Evolutionary conservation across 2,329 filamentous ascomycete genomes (phyloP).

Genomic region (Lomentospora prolificans): DNA sequence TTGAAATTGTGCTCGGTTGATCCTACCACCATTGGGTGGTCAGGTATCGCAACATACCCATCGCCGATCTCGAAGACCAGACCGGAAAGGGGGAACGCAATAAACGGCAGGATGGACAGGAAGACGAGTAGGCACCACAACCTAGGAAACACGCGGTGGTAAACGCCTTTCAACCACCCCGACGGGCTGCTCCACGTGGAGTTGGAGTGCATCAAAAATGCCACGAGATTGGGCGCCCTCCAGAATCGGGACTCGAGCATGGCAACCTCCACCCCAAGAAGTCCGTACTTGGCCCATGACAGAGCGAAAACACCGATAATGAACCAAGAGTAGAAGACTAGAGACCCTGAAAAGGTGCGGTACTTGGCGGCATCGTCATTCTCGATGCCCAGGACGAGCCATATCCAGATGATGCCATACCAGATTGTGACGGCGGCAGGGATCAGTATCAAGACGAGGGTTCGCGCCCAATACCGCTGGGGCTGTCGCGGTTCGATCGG

Average conservation of each 20-base stretch:
- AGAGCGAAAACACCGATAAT: slow-evolving; percentile 14
- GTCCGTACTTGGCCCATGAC: slow-evolving; percentile 12
- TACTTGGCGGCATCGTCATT: slow-evolving; percentile 9
- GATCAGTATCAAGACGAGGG: slow-evolving; percentile 8
- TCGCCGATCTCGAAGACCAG: slow-evolving; percentile 12
- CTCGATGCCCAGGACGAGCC: neutral
- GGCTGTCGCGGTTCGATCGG: neutral
- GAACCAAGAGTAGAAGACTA: slow-evolving; percentile 13
- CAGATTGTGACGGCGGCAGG: slow-evolving; percentile 6
- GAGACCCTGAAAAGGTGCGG: slow-evolving; percentile 4
- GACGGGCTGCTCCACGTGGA: slow-evolving; percentile 11
- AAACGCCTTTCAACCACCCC: slow-evolving; percentile 10
- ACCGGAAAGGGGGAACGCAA: slow-evolving; percentile 12
- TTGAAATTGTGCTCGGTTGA: neutral
- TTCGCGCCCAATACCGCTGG: slow-evolving; percentile 5
- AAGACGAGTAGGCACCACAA: slow-evolving; percentile 11
- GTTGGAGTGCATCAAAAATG: slow-evolving; percentile 7
- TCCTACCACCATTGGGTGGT: slow-evolving; percentile 7
- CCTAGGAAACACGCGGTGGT: neutral
- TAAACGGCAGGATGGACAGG: slow-evolving; percentile 9
- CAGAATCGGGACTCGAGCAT: slow-evolving; percentile 10
- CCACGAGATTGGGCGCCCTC: slow-evolving; percentile 6
- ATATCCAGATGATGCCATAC: slow-evolving; percentile 10
- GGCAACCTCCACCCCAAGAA: slow-evolving; percentile 11
- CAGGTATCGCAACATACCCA: slow-evolving; percentile 7